Percentiles rank a stretch among this genome's conserved stretches.
phyloP scores from a whole-genome alignment of 495 filamentous ascomycete genomes.

The Penicillium longicatenatum region DNA sequence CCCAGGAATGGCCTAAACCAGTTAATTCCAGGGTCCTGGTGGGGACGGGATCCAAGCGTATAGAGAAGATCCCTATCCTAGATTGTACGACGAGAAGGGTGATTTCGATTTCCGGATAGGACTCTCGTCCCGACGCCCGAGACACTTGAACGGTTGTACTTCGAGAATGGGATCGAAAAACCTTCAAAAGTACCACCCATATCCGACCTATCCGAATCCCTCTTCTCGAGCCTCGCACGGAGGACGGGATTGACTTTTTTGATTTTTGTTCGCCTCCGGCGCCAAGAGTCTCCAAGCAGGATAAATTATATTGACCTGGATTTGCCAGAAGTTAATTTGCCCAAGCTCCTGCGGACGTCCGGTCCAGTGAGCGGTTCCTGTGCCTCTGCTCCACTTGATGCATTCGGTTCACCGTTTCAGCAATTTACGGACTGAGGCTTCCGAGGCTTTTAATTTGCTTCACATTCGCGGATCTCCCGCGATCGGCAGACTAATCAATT shows the following conservation, averaged over 20 bases:
- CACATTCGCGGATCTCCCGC: conserved; percentile 23
- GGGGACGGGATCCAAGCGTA: background rate
- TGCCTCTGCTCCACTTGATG: conserved; percentile 9
- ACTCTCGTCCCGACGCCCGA: background rate
- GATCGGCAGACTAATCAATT: too few species aligned
- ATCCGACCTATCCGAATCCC: background rate
- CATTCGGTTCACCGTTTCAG: background rate
- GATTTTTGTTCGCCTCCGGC: conserved; percentile 12
- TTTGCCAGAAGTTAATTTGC: background rate
- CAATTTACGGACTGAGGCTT: background rate
- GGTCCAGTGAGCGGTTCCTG: conserved; percentile 18
- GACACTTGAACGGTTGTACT: background rate
- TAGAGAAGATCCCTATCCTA: too few species aligned
- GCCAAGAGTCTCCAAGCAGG: conserved; percentile 5
- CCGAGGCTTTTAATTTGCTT: background rate
- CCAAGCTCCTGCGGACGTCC: conserved; percentile 25
- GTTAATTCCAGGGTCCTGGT: conserved; percentile 20
- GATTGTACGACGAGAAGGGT: too few species aligned
- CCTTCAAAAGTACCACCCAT: background rate
- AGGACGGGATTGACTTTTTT: conserved; percentile 14
- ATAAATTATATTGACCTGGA: background rate
- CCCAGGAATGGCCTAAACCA: background rate
- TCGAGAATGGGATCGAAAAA: background rate
- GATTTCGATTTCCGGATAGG: background rate
- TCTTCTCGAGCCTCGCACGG: background rate